Evolutionary conservation across 352 stramenopile genomes (phyloP).

Genomic region (Aphanomyces invadans): DNA sequence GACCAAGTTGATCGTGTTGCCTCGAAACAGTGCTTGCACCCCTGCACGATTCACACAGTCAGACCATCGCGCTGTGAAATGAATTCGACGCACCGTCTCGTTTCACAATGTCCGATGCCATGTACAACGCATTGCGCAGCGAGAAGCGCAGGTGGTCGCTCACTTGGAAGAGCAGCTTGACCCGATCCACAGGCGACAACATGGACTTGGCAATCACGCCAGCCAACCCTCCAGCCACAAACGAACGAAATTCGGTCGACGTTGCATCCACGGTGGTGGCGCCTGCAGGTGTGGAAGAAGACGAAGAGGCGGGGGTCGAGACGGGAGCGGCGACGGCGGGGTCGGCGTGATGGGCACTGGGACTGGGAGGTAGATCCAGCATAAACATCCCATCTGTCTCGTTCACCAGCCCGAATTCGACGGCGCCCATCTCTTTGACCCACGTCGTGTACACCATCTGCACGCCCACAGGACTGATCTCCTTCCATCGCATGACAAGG

Average conservation of each 20-base stretch:
- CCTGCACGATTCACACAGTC: slow-evolving; percentile 62
- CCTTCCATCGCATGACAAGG: slow-evolving; percentile 77
- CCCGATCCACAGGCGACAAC: slow-evolving; percentile 63
- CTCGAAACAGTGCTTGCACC: slow-evolving; percentile 30
- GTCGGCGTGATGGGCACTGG: background rate
- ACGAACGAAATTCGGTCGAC: slow-evolving; percentile 37
- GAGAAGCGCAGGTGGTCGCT: slow-evolving; percentile 61
- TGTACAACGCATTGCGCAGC: slow-evolving; percentile 54
- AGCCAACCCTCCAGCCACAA: slow-evolving; percentile 58
- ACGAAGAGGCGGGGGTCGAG: background rate
- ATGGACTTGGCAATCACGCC: slow-evolving; percentile 71
- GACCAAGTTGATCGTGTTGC: slow-evolving; percentile 23
- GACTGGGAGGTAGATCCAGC: slow-evolving; percentile 26
- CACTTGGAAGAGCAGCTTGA: slow-evolving; percentile 85
- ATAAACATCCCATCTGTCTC: slow-evolving; percentile 68
- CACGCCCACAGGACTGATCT: slow-evolving; percentile 48
- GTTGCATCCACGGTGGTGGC: slow-evolving; percentile 55
- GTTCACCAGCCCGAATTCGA: slow-evolving; percentile 57
- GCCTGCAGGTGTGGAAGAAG: background rate
- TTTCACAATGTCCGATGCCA: slow-evolving; percentile 45
- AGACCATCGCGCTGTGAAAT: too few species aligned
- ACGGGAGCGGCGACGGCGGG: background rate
- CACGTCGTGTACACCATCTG: slow-evolving; percentile 74
- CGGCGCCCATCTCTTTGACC: slow-evolving; percentile 52
- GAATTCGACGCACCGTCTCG: slow-evolving; percentile 14